These are phyloP conservation scores for Phytopythium oedochilum DNA, from an alignment of 352 stramenopile genomes.

Conservation along the genomic window DNA sequence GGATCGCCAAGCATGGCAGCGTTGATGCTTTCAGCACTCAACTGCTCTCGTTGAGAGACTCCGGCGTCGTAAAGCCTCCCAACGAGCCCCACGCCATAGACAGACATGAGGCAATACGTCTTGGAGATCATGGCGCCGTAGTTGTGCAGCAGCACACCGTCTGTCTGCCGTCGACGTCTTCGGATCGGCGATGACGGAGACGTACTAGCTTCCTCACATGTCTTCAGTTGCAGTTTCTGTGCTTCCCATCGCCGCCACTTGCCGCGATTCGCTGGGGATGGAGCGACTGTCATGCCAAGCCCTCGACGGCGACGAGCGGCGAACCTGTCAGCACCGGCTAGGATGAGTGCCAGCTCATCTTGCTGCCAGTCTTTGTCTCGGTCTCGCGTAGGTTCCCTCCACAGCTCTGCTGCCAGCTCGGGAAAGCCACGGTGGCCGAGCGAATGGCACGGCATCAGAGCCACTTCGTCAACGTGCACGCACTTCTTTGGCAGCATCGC, in stretches of 20 bases:
- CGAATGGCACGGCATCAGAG: slow-evolving; percentile 72
- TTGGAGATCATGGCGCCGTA: slow-evolving; percentile 50
- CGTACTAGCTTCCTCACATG: neutral
- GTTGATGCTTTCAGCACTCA: neutral
- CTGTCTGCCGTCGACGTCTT: slow-evolving; percentile 5
- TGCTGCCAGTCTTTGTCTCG: slow-evolving; percentile 50
- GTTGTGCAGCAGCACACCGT: slow-evolving; percentile 36
- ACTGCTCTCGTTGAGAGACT: slow-evolving; percentile 20
- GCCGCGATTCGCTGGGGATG: slow-evolving; percentile 17
- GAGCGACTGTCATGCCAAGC: slow-evolving; percentile 36
- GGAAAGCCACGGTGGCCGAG: slow-evolving; percentile 35
- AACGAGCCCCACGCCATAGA: slow-evolving; percentile 54
- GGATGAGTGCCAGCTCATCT: slow-evolving; percentile 46
- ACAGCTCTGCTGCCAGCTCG: slow-evolving; percentile 31
- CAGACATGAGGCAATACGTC: slow-evolving; percentile 55
- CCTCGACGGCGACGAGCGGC: neutral
- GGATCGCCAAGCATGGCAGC: neutral
- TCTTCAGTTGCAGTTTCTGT: slow-evolving; percentile 27
- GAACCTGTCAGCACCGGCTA: slow-evolving; percentile 8
- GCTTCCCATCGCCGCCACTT: slow-evolving; percentile 46
- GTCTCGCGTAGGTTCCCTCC: slow-evolving; percentile 50
- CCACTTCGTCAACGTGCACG: slow-evolving; percentile 39
- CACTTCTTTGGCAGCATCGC: slow-evolving; percentile 46
- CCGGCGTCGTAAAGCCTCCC: slow-evolving; percentile 49
- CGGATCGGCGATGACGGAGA: neutral